Evolutionary conservation across 202 grass and related monocot species (phyloP).

Genomic region (Saccharum hybrid): DNA sequence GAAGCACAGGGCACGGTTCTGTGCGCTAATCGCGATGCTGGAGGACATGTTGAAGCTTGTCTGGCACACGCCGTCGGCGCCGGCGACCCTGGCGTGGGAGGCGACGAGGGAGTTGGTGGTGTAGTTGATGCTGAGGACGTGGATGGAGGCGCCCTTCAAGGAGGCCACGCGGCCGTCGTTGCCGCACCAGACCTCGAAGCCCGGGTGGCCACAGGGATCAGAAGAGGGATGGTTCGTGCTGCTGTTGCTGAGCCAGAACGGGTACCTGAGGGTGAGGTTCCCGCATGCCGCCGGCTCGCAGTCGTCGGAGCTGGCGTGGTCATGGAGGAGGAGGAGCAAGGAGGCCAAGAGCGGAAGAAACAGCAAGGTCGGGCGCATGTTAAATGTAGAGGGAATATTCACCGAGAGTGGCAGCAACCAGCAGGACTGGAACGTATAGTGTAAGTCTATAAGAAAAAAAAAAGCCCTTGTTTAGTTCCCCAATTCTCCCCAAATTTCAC

Average conservation of each 20-base stretch:
- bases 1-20: conserved; percentile 49
- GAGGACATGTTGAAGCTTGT: conserved; percentile 33
- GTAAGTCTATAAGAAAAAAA: no score
- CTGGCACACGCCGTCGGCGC: neutral
- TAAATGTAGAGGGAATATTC: no score
- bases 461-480: no score
- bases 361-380: no score
- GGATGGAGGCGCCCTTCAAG: neutral
- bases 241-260: conserved; percentile 50
- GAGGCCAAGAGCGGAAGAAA: neutral
- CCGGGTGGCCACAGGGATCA: conserved; percentile 49
- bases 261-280: conserved; percentile 49
- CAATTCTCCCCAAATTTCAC: no score
- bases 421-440: no score
- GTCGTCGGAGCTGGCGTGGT: neutral
- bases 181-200: conserved; percentile 36
- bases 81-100: conserved; percentile 2
- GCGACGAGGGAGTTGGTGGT: conserved; percentile 24
- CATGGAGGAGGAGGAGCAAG: neutral
- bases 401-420: no score
- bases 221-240: neutral
- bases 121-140: conserved; percentile 48
- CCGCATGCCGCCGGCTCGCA: conserved; percentile 47
- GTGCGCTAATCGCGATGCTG: neutral
- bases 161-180: neutral